Conservation (phyloP, 495 filamentous ascomycete species). For the Tuber indicum region DNA sequence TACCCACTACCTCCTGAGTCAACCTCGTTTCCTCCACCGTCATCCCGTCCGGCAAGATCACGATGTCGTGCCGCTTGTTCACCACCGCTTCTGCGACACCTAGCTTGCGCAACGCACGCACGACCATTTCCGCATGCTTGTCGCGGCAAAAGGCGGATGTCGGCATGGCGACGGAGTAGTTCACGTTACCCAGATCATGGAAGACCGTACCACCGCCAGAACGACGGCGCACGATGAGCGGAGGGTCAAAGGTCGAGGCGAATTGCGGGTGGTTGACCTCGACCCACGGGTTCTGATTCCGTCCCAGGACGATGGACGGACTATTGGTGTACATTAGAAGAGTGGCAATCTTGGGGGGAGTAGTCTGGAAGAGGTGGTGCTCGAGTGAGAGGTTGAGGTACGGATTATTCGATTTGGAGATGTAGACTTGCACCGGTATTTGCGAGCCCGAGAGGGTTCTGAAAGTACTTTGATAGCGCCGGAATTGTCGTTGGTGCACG, state of each 20-base stretch:
- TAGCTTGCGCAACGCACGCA: constrained; percentile 59
- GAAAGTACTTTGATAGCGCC: constrained; percentile 18
- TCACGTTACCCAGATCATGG: constrained; percentile 86
- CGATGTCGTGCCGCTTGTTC: constrained; percentile 90
- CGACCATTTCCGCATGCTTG: constrained; percentile 85
- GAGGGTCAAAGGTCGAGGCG: constrained; percentile 22
- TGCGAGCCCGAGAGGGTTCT: constrained; percentile 17
- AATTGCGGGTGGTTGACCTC: constrained; percentile 70
- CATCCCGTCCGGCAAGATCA: constrained; percentile 52
- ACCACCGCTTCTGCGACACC: constrained; percentile 54
- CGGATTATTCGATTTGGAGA: constrained; percentile 67
- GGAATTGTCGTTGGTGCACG: background rate
- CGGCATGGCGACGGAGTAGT: constrained; percentile 86
- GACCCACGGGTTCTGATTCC: constrained; percentile 96
- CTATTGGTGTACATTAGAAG: constrained; percentile 83
- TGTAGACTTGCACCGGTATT: constrained; percentile 57
- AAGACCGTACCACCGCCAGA: constrained; percentile 90
- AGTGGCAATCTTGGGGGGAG: constrained; percentile 61
- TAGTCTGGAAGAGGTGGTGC: constrained; percentile 72
- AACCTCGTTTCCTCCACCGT: constrained; percentile 13
- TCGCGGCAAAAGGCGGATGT: constrained; percentile 66
- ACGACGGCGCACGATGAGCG: constrained; percentile 68
- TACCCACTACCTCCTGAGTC: constrained; percentile 38
- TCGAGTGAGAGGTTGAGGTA: constrained; percentile 93
- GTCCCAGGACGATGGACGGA: constrained; percentile 80